Conservation (phyloP, 1,284 basidiomycete genomes). For the Pseudozyma hubeiensis region DNA sequence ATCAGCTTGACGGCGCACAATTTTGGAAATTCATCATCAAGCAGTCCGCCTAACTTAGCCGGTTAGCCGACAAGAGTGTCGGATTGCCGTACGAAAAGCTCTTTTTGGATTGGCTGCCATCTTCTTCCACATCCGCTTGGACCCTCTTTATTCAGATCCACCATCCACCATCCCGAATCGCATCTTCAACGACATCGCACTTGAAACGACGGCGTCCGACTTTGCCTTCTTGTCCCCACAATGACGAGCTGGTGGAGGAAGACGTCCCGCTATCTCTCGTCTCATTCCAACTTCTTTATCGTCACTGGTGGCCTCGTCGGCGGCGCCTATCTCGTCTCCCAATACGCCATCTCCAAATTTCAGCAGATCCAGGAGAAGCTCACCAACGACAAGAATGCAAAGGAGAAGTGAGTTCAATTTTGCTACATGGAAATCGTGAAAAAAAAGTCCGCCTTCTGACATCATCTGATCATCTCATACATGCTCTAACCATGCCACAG, state of each 20-base stretch:
- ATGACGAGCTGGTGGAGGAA: constrained; percentile 52
- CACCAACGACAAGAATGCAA: constrained; percentile 76
- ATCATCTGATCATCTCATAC: background rate
- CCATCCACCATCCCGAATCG: background rate
- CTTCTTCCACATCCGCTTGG: too few species aligned
- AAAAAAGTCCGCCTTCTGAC: background rate
- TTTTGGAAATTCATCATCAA: too few species aligned
- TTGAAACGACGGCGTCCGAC: background rate
- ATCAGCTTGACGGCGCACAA: too few species aligned
- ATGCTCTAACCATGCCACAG: constrained; percentile 70
- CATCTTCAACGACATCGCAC: background rate
- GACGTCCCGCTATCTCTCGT: constrained; percentile 42
- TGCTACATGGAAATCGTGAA: background rate
- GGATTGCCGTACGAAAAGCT: constrained; percentile 16
- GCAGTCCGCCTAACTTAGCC: constrained; percentile 12
- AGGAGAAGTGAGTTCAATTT: constrained; percentile 76
- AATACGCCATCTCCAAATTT: constrained; percentile 77
- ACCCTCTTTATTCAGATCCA: too few species aligned
- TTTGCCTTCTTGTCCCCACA: constrained; percentile 10
- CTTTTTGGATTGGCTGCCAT: too few species aligned
- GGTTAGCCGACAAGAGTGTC: constrained; percentile 17
- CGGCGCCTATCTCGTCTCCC: constrained; percentile 77
- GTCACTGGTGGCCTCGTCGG: constrained; percentile 73
- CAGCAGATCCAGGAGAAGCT: constrained; percentile 79
- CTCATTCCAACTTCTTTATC: constrained; percentile 58